Evolutionary conservation across 2,329 filamentous ascomycete genomes (phyloP), one percentile per base, ranked within the genome.

Genomic region (Paraconiothyrium brasiliense): DNA sequence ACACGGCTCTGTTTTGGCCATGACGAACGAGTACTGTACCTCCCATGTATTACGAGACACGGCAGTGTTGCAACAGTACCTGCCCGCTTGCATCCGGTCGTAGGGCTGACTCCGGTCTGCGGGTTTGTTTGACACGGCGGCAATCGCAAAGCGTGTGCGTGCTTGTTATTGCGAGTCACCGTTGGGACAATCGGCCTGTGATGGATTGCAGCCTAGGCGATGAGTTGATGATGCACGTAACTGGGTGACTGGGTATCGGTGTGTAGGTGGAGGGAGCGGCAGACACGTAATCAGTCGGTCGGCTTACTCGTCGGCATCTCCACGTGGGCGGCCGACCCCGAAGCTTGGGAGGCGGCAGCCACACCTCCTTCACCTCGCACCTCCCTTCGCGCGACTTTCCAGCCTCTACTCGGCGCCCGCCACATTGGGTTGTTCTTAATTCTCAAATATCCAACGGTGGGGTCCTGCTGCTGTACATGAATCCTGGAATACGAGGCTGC

Each of bases 401-500:
- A 30, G 24, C 35, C 51, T 43, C 37, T 32, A n/a, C 37, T 52
- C 34, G 24, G 34, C n/a, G 20, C 34, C 39, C 52, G 16, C 39
- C 27, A 34, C 52, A 35, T 46, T 35, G 24, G 24, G 52, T 22
- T 11, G 24, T 44, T 55, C 52, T 46, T 46, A 46, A 24, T 55
- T 6, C 11, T 34, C 27, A 11, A 41, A n/a, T 16, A 16, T 14
- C 47, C 47, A 51, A 37, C 39, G 51, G 39, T 9, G 14, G 39
- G 27, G 30, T 30, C 22, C 35, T 39, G 35, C 44, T 30, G 44
- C 46, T 48, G 46, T 22, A n/a, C 32, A 4, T 16, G 24, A 54
- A 16, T 24, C 37, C 27, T 27, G 24, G 51, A 34, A 56, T 56
- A 56, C 54, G 41, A 56, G 54, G 54, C 54, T 56, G 54, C 27